These are phyloP conservation scores for Ophiostoma novo-ulmi DNA, from an alignment of 2,329 filamentous ascomycete genomes.

Conservation along the genomic window DNA sequence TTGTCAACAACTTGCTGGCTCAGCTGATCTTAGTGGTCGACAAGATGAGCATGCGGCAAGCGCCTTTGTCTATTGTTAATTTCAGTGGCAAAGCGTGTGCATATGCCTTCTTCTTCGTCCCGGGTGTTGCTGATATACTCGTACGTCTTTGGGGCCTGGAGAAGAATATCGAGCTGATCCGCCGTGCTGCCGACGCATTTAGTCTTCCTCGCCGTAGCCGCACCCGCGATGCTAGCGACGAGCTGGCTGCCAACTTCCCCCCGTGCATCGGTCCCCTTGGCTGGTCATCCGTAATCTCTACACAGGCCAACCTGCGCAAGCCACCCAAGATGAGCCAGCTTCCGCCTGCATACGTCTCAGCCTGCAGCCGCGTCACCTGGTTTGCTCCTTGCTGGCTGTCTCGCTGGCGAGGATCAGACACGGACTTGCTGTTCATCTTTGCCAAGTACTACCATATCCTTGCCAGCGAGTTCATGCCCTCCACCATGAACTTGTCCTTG, in stretches of 20 bases:
- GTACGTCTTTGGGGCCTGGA: conserved; percentile 71
- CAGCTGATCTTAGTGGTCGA: conserved; percentile 86
- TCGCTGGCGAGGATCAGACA: conserved; percentile 81
- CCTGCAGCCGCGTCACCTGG: conserved; percentile 63
- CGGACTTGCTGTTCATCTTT: conserved; percentile 87
- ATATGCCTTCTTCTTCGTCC: conserved; percentile 90
- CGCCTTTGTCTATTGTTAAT: conserved; percentile 62
- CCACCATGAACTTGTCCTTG: conserved; percentile 43
- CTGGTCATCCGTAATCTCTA: conserved; percentile 49
- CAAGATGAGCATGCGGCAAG: conserved; percentile 74
- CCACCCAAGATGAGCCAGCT: conserved; percentile 46
- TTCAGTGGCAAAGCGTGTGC: conserved; percentile 89
- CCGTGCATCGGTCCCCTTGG: conserved; percentile 53
- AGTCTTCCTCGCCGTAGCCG: conserved; percentile 54
- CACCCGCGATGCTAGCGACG: conserved; percentile 53
- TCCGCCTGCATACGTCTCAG: conserved; percentile 41
- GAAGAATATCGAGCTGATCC: conserved; percentile 57
- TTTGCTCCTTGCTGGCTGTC: conserved; percentile 71
- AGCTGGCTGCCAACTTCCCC: conserved; percentile 66
- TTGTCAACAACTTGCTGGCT: conserved; percentile 71
- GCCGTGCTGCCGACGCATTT: conserved; percentile 66
- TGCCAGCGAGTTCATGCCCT: conserved; percentile 64
- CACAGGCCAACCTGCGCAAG: conserved; percentile 57
- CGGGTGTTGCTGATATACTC: conserved; percentile 76
- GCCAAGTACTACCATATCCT: conserved; percentile 82